Base-by-base conservation (phyloP, 2,329 filamentous ascomycete species). In the Fusarium xylarioides region DNA sequence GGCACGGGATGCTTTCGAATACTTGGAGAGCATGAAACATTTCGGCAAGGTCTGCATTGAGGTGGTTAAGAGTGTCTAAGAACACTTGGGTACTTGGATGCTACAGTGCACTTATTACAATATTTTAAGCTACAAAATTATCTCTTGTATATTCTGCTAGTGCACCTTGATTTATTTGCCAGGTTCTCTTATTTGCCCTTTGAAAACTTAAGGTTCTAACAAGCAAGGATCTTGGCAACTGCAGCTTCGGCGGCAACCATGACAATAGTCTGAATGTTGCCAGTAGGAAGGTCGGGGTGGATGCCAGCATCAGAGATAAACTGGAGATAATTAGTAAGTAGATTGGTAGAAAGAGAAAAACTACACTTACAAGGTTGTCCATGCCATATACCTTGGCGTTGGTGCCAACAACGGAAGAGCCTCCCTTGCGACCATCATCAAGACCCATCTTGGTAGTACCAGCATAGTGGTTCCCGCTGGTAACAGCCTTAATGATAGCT, bases 271-370 rank as follows among this genome's bases (percentile, higher is more conserved):
- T 89, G 88, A 4, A 91, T 91, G 79, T 93, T 93, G 26, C 90
- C 89, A 4, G 89, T 90, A 16, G 90, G 85, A 65, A 92, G 87
- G 66, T 91, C 91, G 0, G 91, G 91, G 82, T 92, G 91, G 77
- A 93, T 90, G 68, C 87, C 87, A 3, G 88, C 90, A 77, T 93
- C 91, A 6, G 92, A 88, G 21, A 92, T 86, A 77, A 90, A 91
- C 74, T 76, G 4, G n/a, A 15, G 9, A 7, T 1, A 3, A 10
- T 57, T 28, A 65, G 46, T 26, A 7, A 11, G 6, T 18, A 5
- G 14, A 3, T 9, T 10, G 4, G 4, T 4, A 10, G 6, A 4
- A 7, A 28, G 8, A 2, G 2, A 16, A 3, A 3, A 6, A 7
- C 6, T 32, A 1, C 1, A 63, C 72, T 58, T 72, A 76, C 74